Conservation (phyloP, 2,329 filamentous ascomycete genomes). For the Ophiocordyceps camponoti-leonardi region DNA sequence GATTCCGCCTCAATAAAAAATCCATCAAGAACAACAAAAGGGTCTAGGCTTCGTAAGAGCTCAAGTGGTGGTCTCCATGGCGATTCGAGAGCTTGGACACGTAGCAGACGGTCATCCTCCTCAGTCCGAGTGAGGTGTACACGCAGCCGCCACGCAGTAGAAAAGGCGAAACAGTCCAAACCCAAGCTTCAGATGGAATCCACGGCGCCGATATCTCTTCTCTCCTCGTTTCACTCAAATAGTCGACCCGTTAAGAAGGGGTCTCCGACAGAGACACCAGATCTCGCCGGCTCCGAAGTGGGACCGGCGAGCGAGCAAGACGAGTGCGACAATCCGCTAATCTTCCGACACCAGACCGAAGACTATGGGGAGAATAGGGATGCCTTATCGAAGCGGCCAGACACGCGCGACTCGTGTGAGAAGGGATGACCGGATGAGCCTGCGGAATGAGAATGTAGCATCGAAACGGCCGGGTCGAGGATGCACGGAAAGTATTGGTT, state of each 20-base stretch:
- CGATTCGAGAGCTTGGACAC: constrained; percentile 24
- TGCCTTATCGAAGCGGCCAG: neutral
- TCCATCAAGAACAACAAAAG: too few species aligned
- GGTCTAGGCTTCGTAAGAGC: constrained; percentile 17
- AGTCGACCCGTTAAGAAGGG: too few species aligned
- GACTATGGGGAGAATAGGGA: neutral
- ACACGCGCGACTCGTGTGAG: neutral
- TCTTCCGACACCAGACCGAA: neutral
- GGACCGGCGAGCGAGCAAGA: neutral
- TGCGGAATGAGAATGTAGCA: constrained; percentile 1
- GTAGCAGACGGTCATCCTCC: constrained; percentile 27
- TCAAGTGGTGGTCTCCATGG: constrained; percentile 17
- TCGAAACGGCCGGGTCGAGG: constrained; percentile 1
- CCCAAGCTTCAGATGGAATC: too few species aligned
- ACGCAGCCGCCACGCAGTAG: constrained; percentile 23
- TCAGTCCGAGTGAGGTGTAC: constrained; percentile 29
- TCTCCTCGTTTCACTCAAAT: neutral
- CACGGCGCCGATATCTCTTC: neutral
- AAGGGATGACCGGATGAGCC: constrained; percentile 1
- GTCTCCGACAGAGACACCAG: neutral
- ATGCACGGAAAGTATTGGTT: neutral
- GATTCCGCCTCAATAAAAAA: too few species aligned
- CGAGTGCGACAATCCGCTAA: neutral
- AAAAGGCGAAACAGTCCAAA: too few species aligned
- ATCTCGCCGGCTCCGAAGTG: neutral